Percentiles rank a stretch among this genome's conserved stretches.
Evolutionary conservation across 2,329 filamentous ascomycete genomes (phyloP).

Genomic region (Nigrograna mackinnonii): DNA sequence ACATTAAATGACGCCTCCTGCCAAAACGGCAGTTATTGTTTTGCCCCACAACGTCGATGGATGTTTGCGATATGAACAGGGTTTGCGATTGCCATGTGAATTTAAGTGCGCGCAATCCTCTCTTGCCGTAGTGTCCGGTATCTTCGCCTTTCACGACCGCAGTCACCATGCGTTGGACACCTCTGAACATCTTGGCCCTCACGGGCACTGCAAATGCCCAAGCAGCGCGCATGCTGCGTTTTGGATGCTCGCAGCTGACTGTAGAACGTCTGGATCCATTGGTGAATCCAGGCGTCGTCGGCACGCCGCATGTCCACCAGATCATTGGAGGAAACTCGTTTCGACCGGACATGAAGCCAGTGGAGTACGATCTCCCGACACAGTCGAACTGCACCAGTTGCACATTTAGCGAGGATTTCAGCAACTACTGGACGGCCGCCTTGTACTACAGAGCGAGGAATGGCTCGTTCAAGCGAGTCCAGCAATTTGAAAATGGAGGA

Average conservation of each 20-base stretch:
- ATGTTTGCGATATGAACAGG: no score
- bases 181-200: conserved; percentile 6
- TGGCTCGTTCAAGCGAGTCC: conserved; percentile 33
- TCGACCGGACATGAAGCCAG: conserved; percentile 24
- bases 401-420: conserved; percentile 22
- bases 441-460: conserved; percentile 32
- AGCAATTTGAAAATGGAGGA: conserved; percentile 25
- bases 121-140: conserved; percentile 2
- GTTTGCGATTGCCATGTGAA: not conserved
- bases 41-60: not conserved
- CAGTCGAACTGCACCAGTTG: conserved; percentile 32
- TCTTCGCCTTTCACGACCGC: not conserved
- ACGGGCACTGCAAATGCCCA: conserved; percentile 11
- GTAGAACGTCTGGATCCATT: conserved; percentile 32
- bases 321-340: conserved; percentile 34
- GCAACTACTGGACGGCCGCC: conserved; percentile 35
- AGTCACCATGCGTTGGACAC: conserved; percentile 10
- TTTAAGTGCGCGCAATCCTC: not conserved
- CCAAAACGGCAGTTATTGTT: not conserved
- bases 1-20: not conserved
- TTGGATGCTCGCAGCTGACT: conserved; percentile 31
- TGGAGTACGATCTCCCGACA: conserved; percentile 23
- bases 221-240: conserved; percentile 22
- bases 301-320: conserved; percentile 32
- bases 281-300: conserved; percentile 27